Evolutionary conservation across 305 asterid species (phyloP).

Genomic region (Fraxinus xanthoxyloides): DNA sequence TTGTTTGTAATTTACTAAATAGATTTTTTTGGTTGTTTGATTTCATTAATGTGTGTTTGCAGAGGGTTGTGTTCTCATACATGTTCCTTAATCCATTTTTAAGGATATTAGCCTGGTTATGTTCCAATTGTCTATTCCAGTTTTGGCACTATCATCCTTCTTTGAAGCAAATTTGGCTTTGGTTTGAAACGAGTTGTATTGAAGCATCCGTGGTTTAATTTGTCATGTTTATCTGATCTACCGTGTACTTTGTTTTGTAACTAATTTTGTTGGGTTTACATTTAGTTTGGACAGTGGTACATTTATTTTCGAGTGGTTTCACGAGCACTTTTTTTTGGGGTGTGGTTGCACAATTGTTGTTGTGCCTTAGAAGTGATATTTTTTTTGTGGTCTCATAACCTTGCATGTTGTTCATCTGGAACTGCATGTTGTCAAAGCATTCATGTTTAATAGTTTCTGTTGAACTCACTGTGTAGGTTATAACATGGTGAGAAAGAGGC

Average conservation of each 20-base stretch:
- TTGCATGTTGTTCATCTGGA: background rate
- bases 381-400: background rate
- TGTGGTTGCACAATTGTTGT: background rate
- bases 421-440: background rate
- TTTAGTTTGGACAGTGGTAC: background rate
- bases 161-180: background rate
- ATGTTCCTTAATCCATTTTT: background rate
- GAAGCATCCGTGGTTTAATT: background rate
- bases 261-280: background rate
- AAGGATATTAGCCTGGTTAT: background rate
- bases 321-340: background rate
- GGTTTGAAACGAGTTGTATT: background rate
- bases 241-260: background rate
- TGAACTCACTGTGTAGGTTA: slow-evolving; percentile 25
- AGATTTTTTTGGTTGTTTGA: background rate
- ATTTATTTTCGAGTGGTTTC: background rate
- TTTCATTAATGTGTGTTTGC: background rate
- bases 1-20: background rate
- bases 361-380: background rate
- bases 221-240: background rate
- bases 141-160: background rate
- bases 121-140: background rate
- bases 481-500: slow-evolving; percentile 72
- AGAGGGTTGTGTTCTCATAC: background rate
- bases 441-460: background rate